A percentile compares a stretch with the other conserved stretches of the same genome.
These are phyloP conservation scores for Globisporangium echinulatum DNA, from an alignment of 352 stramenopile species.

Conservation along the genomic window DNA sequence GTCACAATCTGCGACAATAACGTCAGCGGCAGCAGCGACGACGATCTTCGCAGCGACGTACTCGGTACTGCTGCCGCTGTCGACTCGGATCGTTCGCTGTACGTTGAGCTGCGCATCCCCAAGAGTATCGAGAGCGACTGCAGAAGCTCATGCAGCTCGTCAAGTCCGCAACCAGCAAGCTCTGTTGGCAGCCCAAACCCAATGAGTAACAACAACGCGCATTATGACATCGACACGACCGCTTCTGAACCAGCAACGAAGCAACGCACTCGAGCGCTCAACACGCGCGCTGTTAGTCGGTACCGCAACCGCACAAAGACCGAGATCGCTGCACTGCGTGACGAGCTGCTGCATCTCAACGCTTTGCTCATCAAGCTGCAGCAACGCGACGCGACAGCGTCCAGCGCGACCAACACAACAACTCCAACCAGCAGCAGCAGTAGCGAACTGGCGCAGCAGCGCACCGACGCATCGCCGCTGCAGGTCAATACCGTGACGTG, in stretches of 20 bases:
- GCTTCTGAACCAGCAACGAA: background rate
- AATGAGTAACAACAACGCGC: background rate
- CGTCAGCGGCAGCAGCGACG: background rate
- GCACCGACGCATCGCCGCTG: background rate
- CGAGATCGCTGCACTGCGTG: slow-evolving; percentile 4
- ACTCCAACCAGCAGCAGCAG: background rate
- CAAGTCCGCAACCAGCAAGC: background rate
- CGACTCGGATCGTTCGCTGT: background rate
- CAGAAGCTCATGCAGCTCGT: background rate
- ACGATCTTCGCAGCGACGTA: background rate
- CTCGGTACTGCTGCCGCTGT: background rate
- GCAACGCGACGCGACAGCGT: background rate
- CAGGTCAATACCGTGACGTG: background rate
- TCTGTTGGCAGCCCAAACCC: background rate
- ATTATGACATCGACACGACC: background rate
- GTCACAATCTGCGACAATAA: background rate
- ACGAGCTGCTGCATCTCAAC: slow-evolving; percentile 7
- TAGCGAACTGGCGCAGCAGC: background rate
- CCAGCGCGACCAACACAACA: background rate
- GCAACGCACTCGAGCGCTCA: slow-evolving; percentile 3
- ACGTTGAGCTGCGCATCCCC: slow-evolving; percentile 3
- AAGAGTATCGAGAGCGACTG: background rate
- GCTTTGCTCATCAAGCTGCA: slow-evolving; percentile 3
- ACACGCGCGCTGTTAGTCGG: slow-evolving; percentile 10
- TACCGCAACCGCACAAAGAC: slow-evolving; percentile 10